Percentiles rank a stretch among this genome's conserved stretches.
Evolutionary conservation across 495 filamentous ascomycete species (phyloP).

Genomic region (Penicillium dipodomyicola): DNA sequence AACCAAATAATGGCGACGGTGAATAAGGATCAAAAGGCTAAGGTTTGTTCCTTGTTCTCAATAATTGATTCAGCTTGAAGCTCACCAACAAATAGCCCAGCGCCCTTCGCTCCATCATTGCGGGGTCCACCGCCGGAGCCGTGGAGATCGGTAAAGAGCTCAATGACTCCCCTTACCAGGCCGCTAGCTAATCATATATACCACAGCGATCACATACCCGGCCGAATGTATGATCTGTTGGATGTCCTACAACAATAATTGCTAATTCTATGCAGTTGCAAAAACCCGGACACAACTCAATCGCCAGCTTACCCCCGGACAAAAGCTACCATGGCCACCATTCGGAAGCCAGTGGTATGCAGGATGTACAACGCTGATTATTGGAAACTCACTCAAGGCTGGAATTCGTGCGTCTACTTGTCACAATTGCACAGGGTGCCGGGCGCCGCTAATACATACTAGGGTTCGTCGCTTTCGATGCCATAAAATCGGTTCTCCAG

Average conservation of each 20-base stretch:
- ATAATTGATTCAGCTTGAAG: not conserved
- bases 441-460: conserved; percentile 9
- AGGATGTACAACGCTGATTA: conserved; percentile 93
- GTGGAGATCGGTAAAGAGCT: conserved; percentile 77
- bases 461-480: conserved; percentile 97
- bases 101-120: conserved; percentile 78
- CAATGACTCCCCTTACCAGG: conserved; percentile 6
- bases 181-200: conserved; percentile 15
- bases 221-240: conserved; percentile 71
- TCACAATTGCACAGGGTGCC: not conserved
- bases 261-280: conserved; percentile 58
- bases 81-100: conserved; percentile 59
- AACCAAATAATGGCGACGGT: conserved; percentile 38
- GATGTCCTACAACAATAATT: not conserved
- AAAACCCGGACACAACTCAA: conserved; percentile 96
- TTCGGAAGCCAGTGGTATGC: conserved; percentile 97
- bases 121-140: conserved; percentile 86
- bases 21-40: conserved; percentile 42
- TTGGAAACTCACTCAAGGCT: conserved; percentile 94
- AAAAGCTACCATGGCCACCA: conserved; percentile 93
- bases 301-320: conserved; percentile 68
- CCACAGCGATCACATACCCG: conserved; percentile 87
- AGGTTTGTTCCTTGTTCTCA: conserved; percentile 31
- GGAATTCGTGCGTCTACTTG: conserved; percentile 70
- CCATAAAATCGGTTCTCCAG: conserved; percentile 77